A percentile compares a stretch with the other conserved stretches of the same genome.
phyloP scores from a whole-genome alignment of 768 basidiomycete genomes.

The Agaricus sinodeliciosus region DNA sequence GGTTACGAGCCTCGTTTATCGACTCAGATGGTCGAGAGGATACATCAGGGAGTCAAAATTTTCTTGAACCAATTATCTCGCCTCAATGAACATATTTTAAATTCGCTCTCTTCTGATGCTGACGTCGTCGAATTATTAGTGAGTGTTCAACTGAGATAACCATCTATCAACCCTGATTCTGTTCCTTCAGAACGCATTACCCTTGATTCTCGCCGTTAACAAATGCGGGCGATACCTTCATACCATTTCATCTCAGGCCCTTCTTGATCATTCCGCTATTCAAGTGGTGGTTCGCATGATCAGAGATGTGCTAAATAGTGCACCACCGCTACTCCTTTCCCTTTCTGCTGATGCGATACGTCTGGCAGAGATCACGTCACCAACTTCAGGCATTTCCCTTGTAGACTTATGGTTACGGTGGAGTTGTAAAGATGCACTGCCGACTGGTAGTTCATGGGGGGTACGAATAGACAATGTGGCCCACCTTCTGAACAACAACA shows the following conservation, averaged over 20 bases:
- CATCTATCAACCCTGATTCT: neutral
- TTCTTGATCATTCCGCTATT: conserved; percentile 17
- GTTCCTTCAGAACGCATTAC: conserved; percentile 14
- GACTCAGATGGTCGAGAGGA: neutral
- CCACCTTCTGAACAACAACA: conserved; percentile 14
- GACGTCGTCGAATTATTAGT: neutral
- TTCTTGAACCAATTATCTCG: conserved; percentile 3
- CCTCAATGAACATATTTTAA: neutral
- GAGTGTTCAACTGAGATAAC: neutral
- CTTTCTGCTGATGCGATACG: conserved; percentile 25
- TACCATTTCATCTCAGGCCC: conserved; percentile 51
- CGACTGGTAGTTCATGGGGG: conserved; percentile 11
- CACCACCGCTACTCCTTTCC: conserved; percentile 25
- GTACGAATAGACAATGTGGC: conserved; percentile 18
- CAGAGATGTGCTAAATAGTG: conserved; percentile 28
- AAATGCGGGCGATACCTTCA: conserved; percentile 26
- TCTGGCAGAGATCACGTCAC: conserved; percentile 45
- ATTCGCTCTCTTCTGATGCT: neutral
- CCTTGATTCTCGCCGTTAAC: conserved; percentile 35
- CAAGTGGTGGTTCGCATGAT: conserved; percentile 8
- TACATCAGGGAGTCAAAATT: neutral
- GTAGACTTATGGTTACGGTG: conserved; percentile 63
- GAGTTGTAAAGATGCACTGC: conserved; percentile 20
- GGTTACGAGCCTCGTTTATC: neutral
- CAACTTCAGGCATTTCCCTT: conserved; percentile 69